phyloP scores from a whole-genome alignment of 2,329 filamentous ascomycete genomes.

The Phialophora macrospora region DNA sequence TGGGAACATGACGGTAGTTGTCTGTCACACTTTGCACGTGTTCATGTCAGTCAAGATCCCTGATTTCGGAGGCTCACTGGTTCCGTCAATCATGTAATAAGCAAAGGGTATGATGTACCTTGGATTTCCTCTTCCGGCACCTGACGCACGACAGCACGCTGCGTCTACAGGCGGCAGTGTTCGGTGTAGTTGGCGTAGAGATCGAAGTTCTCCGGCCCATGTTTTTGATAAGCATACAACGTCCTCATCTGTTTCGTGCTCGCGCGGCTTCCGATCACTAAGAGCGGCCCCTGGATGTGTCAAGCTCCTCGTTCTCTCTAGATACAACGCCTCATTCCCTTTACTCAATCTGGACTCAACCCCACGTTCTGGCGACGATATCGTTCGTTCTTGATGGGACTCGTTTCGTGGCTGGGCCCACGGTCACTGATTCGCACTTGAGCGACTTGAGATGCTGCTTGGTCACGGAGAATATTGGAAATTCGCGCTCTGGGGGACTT shows the following conservation, averaged over 20 bases:
- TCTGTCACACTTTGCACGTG: neutral
- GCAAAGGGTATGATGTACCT: conserved; percentile 10
- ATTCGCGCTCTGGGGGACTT: neutral
- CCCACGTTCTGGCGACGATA: no score
- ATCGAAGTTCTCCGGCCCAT: neutral
- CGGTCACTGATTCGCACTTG: neutral
- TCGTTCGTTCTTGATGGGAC: no score
- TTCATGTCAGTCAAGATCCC: conserved; percentile 6
- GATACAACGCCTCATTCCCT: no score
- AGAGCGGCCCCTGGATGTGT: no score
- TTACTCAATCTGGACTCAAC: no score
- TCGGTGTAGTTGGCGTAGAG: neutral
- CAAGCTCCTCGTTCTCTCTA: no score
- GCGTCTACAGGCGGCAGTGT: neutral
- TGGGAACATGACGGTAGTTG: conserved; percentile 1
- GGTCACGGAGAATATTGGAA: neutral
- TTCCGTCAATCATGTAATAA: conserved; percentile 3
- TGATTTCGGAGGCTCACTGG: neutral
- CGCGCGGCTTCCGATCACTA: no score
- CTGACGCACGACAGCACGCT: conserved; percentile 17
- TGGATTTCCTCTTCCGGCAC: conserved; percentile 20
- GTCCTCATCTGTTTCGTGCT: neutral
- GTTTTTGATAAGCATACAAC: neutral
- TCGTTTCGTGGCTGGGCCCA: no score
- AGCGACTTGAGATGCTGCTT: neutral